Percentiles rank a stretch among this genome's conserved stretches.
Conservation (phyloP, 495 filamentous ascomycete genomes). For the Penicillium lagena region DNA sequence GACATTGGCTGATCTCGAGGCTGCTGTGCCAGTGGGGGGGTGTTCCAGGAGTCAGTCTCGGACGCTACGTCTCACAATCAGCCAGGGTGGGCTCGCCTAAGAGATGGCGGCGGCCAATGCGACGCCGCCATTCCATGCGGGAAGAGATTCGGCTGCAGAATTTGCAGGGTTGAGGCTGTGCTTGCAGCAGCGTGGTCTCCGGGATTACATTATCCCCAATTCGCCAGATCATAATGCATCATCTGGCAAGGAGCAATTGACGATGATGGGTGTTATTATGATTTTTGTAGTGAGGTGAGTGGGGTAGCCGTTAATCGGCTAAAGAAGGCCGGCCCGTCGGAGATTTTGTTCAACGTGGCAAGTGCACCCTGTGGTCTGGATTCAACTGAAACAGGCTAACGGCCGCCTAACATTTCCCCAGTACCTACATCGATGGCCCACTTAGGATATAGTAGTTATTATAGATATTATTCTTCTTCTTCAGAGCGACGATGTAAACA, state of each 20-base stretch:
- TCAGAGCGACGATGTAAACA: no score
- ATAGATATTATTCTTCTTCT: no score
- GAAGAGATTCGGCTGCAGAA: not conserved
- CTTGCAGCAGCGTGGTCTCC: no score
- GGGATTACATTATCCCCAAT: no score
- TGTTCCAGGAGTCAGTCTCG: constrained; percentile 1
- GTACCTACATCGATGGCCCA: no score
- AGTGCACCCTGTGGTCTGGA: not conserved
- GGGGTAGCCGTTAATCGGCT: not conserved
- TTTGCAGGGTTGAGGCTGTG: no score
- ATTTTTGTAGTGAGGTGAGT: no score
- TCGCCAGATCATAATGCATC: no score
- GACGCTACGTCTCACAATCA: constrained; percentile 3
- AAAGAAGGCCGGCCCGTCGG: constrained; percentile 1
- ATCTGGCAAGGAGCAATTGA: no score
- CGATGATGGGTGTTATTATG: no score
- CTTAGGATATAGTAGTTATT: no score
- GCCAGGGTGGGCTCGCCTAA: not conserved
- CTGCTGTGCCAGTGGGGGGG: constrained; percentile 4
- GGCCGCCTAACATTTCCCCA: not conserved
- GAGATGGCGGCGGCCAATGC: not conserved
- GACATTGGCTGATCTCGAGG: constrained; percentile 4
- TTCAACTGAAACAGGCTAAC: not conserved
- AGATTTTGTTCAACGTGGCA: not conserved
- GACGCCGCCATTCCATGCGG: not conserved